These are phyloP conservation scores for Ilyonectria robusta DNA, from an alignment of 2,329 filamentous ascomycete species.

Conservation along the genomic window DNA sequence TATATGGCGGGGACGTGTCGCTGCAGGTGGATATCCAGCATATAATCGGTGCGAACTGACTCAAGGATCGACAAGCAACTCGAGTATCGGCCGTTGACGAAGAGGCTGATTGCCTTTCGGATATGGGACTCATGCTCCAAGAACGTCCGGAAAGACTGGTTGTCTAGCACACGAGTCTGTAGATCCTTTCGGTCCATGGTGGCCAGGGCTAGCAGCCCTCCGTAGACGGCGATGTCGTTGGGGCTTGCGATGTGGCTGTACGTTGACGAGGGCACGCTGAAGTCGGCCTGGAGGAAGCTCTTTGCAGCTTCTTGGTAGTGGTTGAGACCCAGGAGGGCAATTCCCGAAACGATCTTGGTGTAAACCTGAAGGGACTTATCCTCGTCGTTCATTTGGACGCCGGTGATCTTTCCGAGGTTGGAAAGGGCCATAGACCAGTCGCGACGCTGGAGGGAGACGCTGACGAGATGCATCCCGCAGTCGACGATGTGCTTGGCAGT, in stretches of 20 bases:
- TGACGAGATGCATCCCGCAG: constrained; percentile 84
- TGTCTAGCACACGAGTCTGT: constrained; percentile 83
- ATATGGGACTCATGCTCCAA: constrained; percentile 95
- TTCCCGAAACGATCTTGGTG: constrained; percentile 65
- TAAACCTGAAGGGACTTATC: constrained; percentile 63
- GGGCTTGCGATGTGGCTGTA: constrained; percentile 82
- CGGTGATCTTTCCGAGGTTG: constrained; percentile 74
- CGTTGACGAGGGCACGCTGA: constrained; percentile 62
- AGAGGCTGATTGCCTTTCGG: constrained; percentile 89
- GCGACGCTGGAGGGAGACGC: constrained; percentile 80
- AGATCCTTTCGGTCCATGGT: constrained; percentile 87
- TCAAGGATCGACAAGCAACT: constrained; percentile 87
- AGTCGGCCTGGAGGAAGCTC: constrained; percentile 77
- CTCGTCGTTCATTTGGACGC: constrained; percentile 62
- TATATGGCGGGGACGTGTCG: constrained; percentile 81
- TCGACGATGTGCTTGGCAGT: constrained; percentile 87
- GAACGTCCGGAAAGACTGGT: constrained; percentile 84
- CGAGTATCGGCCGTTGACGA: constrained; percentile 91
- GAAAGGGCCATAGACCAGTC: constrained; percentile 81
- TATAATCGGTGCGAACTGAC: constrained; percentile 85
- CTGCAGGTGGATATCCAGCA: constrained; percentile 90
- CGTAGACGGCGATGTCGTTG: constrained; percentile 94
- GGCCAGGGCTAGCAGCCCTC: constrained; percentile 89
- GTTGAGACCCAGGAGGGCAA: constrained; percentile 63
- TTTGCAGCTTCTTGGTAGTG: constrained; percentile 76